Evolutionary conservation across 2,329 filamentous ascomycete species (phyloP).

Genomic region (Xylariaceae sp.): DNA sequence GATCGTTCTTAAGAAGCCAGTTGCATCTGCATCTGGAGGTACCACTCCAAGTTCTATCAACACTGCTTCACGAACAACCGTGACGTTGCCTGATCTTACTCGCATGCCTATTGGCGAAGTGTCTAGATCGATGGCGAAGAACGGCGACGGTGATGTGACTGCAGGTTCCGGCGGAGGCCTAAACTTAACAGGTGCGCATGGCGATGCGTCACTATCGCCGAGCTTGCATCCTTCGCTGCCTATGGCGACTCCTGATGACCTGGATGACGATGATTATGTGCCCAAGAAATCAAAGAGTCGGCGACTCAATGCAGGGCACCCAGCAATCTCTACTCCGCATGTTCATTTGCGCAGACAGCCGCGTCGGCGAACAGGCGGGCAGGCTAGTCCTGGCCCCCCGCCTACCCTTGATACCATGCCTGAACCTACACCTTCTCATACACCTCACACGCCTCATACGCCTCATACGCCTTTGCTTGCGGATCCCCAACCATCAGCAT

Average conservation of each 20-base stretch:
- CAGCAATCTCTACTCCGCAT: slow-evolving; percentile 11
- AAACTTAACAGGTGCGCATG: background rate
- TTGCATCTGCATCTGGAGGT: slow-evolving; percentile 6
- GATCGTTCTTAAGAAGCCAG: slow-evolving; percentile 32
- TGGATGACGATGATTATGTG: slow-evolving; percentile 41
- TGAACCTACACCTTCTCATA: slow-evolving; percentile 5
- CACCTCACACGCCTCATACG: slow-evolving; percentile 9
- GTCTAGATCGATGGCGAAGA: background rate
- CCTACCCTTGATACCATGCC: slow-evolving; percentile 2
- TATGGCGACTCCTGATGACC: slow-evolving; percentile 30
- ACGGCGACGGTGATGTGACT: background rate
- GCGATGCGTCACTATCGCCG: slow-evolving; percentile 22
- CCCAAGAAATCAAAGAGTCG: slow-evolving; percentile 34
- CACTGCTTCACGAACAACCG: slow-evolving; percentile 29
- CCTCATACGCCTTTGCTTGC: slow-evolving; percentile 3
- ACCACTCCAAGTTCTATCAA: background rate
- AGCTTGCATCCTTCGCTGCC: slow-evolving; percentile 20
- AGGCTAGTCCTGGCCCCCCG: slow-evolving; percentile 23
- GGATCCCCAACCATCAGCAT: too few species aligned
- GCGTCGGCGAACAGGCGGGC: slow-evolving; percentile 24
- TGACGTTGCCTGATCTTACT: slow-evolving; percentile 25
- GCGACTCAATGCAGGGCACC: slow-evolving; percentile 9
- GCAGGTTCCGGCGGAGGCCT: background rate
- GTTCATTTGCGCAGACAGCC: slow-evolving; percentile 26
- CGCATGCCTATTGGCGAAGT: slow-evolving; percentile 17